Conservation (phyloP, 1,284 basidiomycete genomes). For the Trametes versicolor region DNA sequence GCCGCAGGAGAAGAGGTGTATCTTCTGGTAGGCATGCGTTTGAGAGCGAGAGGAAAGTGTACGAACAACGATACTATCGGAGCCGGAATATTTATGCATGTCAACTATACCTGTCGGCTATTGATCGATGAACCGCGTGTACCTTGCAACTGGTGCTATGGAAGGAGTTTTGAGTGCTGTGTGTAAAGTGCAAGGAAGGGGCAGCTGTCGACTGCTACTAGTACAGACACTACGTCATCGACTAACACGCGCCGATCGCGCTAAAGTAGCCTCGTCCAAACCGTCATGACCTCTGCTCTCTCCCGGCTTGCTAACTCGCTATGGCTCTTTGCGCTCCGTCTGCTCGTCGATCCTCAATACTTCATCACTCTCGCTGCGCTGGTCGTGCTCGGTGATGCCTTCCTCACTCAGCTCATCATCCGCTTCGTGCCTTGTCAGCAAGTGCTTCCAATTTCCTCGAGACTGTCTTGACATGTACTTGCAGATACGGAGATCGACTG, state of each 20-base stretch:
- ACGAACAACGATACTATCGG: slow-evolving; percentile 6
- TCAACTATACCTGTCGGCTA: background rate
- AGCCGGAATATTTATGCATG: slow-evolving; percentile 20
- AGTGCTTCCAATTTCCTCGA: slow-evolving; percentile 20
- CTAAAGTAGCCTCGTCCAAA: background rate
- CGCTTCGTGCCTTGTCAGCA: slow-evolving; percentile 77
- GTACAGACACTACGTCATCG: slow-evolving; percentile 16
- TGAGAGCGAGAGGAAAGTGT: slow-evolving; percentile 9
- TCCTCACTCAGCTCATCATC: slow-evolving; percentile 83
- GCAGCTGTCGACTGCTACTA: background rate
- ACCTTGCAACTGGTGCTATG: no score
- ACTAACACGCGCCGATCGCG: slow-evolving; percentile 1
- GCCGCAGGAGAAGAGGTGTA: slow-evolving; percentile 69
- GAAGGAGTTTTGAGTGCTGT: no score
- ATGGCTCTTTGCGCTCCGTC: slow-evolving; percentile 25
- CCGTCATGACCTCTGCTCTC: slow-evolving; percentile 21
- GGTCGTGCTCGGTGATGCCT: slow-evolving; percentile 75
- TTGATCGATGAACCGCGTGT: background rate
- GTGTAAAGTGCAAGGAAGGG: no score
- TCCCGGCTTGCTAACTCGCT: slow-evolving; percentile 5
- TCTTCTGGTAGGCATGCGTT: slow-evolving; percentile 61
- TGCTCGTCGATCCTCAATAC: slow-evolving; percentile 68
- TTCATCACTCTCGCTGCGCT: slow-evolving; percentile 73
- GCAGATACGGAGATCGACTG: slow-evolving; percentile 99
- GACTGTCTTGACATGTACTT: slow-evolving; percentile 24